Evolutionary conservation across 306 rosid species (phyloP).

Genomic region (Astragalus membranaceus): DNA sequence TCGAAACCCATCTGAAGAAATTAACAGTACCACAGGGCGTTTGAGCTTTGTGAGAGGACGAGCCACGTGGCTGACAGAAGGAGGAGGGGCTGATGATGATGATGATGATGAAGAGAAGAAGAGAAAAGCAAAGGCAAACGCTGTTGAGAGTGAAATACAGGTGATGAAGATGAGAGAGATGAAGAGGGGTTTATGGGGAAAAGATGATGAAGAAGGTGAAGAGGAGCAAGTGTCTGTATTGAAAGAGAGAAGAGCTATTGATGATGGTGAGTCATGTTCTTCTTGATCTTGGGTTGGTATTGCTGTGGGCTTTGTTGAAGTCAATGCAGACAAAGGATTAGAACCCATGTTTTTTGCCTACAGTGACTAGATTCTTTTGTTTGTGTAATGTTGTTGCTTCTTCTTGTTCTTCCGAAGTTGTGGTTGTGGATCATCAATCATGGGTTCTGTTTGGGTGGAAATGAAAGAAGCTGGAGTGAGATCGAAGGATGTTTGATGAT

Average conservation of each 20-base stretch:
- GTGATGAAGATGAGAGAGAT: slow-evolving; percentile 52
- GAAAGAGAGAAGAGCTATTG: slow-evolving; percentile 65
- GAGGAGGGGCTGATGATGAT: not conserved
- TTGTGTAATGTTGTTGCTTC: not conserved
- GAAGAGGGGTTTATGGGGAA: slow-evolving; percentile 46
- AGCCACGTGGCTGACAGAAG: slow-evolving; percentile 9
- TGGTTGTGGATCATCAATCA: not conserved
- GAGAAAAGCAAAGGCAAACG: slow-evolving; percentile 71
- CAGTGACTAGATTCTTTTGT: not conserved
- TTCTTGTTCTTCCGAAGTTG: not conserved
- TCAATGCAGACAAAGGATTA: slow-evolving; percentile 28
- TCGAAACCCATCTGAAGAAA: slow-evolving; percentile 93
- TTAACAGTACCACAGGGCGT: slow-evolving; percentile 54
- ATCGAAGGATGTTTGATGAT: not conserved
- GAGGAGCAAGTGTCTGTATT: slow-evolving; percentile 42
- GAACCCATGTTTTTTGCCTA: slow-evolving; percentile 42
- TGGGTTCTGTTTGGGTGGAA: not conserved
- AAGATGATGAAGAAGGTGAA: slow-evolving; percentile 18
- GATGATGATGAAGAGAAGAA: slow-evolving; percentile 29
- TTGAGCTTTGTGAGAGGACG: slow-evolving; percentile 62
- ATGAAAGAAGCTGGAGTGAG: slow-evolving; percentile 8
- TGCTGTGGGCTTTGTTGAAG: slow-evolving; percentile 34
- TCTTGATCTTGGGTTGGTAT: slow-evolving; percentile 48
- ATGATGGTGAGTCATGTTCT: slow-evolving; percentile 53
- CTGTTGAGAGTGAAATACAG: slow-evolving; percentile 57